Evolutionary conservation across 2,329 filamentous ascomycete genomes (phyloP).

Genomic region (Claviceps sp.): DNA sequence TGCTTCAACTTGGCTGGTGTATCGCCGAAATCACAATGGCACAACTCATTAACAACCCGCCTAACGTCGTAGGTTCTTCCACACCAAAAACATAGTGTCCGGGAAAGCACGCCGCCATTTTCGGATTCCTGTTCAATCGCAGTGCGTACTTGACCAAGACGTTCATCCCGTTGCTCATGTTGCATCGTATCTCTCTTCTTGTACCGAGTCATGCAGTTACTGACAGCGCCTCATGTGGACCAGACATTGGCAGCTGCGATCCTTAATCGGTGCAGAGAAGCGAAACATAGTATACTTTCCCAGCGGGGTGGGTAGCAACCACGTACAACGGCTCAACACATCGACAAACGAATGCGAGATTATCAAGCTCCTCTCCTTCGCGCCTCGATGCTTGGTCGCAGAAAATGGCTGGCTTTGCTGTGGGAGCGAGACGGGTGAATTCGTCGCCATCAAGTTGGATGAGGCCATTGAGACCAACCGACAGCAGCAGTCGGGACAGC

Average conservation of each 20-base stretch:
- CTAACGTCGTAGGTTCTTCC: slow-evolving; percentile 40
- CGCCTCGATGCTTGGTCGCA: slow-evolving; percentile 76
- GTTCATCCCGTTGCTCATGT: neutral
- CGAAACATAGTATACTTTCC: slow-evolving; percentile 76
- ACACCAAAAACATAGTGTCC: slow-evolving; percentile 52
- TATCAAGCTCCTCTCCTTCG: slow-evolving; percentile 57
- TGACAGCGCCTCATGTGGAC: slow-evolving; percentile 3
- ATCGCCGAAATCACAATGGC: neutral
- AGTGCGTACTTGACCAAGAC: slow-evolving; percentile 30
- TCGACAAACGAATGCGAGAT: slow-evolving; percentile 57
- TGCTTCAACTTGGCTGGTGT: neutral
- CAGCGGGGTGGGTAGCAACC: slow-evolving; percentile 51
- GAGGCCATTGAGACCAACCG: slow-evolving; percentile 20
- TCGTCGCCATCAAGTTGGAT: slow-evolving; percentile 59
- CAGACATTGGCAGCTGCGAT: slow-evolving; percentile 80
- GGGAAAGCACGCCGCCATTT: slow-evolving; percentile 51
- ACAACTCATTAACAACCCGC: slow-evolving; percentile 1
- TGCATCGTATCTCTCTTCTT: neutral
- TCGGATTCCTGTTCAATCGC: slow-evolving; percentile 49
- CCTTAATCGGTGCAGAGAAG: slow-evolving; percentile 72
- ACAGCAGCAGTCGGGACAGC: slow-evolving; percentile 13
- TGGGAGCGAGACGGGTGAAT: slow-evolving; percentile 78
- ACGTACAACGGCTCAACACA: slow-evolving; percentile 56
- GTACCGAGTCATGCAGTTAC: neutral
- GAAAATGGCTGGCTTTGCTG: slow-evolving; percentile 81